phyloP scores from a whole-genome alignment of 371 early-diverging fungal species.

The Rhizopus delemar region DNA sequence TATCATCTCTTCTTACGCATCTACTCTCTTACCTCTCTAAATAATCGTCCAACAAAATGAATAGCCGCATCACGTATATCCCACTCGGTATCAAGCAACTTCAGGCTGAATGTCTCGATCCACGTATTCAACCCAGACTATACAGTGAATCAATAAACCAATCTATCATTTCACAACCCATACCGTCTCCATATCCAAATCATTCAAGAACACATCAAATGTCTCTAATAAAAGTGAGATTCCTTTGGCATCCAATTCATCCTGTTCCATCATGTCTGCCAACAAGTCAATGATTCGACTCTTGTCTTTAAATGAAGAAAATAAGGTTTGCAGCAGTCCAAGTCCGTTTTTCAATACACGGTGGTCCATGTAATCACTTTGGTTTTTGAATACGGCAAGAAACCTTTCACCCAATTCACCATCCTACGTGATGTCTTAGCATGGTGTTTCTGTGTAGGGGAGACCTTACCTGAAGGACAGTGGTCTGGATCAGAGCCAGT shows the following conservation, averaged over 20 bases:
- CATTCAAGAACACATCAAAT: constrained; percentile 42
- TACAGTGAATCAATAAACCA: too few species aligned
- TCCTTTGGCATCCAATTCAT: constrained; percentile 39
- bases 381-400: constrained; percentile 34
- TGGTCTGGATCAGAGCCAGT: background rate
- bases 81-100: constrained; percentile 58
- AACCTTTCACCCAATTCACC: constrained; percentile 16
- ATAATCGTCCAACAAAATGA: constrained; percentile 56
- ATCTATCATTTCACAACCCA: background rate
- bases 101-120: constrained; percentile 39
- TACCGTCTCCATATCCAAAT: constrained; percentile 31
- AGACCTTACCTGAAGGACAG: background rate
- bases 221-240: constrained; percentile 46
- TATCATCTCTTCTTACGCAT: background rate
- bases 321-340: constrained; percentile 19
- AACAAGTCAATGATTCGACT: constrained; percentile 39
- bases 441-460: too few species aligned
- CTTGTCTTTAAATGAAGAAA: constrained; percentile 15
- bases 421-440: background rate
- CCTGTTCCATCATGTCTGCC: constrained; percentile 34
- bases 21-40: constrained; percentile 19
- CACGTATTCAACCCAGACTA: constrained; percentile 18
- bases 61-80: constrained; percentile 60
- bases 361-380: constrained; percentile 40
- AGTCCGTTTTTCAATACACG: constrained; percentile 51